These are phyloP conservation scores for Metschnikowia santaceciliae DNA, from an alignment of 805 yeast genomes.

Conservation along the genomic window DNA sequence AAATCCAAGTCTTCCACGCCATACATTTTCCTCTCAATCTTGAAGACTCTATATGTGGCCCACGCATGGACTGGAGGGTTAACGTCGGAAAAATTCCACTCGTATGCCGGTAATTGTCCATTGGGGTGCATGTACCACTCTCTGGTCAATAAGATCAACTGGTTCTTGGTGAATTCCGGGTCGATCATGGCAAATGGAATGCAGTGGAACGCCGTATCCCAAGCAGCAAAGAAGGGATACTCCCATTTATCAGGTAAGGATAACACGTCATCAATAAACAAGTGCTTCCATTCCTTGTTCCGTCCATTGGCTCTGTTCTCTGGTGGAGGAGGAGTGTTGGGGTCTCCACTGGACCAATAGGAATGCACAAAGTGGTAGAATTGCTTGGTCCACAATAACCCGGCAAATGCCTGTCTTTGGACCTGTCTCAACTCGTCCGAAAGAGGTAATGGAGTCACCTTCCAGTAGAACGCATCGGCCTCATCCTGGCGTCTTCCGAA, in stretches of 20 bases:
- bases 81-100: constrained; percentile 94
- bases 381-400: constrained; percentile 90
- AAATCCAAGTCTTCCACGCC: constrained; percentile 79
- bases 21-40: constrained; percentile 80
- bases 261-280: constrained; percentile 81
- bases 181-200: constrained; percentile 91
- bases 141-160: constrained; percentile 77
- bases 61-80: constrained; percentile 98
- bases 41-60: constrained; percentile 85
- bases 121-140: constrained; percentile 99
- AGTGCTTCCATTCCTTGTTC: constrained; percentile 83
- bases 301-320: constrained; percentile 81
- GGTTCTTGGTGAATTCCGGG: constrained; percentile 86
- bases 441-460: constrained; percentile 79
- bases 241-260: constrained; percentile 96
- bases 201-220: constrained; percentile 97
- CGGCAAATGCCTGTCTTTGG: constrained; percentile 93
- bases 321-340: constrained; percentile 68
- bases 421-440: constrained; percentile 74
- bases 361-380: constrained; percentile 82
- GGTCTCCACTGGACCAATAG: constrained; percentile 87
- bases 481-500: constrained; percentile 74
- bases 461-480: constrained; percentile 91
- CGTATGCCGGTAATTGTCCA: constrained; percentile 96
- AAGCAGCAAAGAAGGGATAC: constrained; percentile 92